Conservation (phyloP, 2,329 filamentous ascomycete species). For the Pestalotiopsis sp. region DNA sequence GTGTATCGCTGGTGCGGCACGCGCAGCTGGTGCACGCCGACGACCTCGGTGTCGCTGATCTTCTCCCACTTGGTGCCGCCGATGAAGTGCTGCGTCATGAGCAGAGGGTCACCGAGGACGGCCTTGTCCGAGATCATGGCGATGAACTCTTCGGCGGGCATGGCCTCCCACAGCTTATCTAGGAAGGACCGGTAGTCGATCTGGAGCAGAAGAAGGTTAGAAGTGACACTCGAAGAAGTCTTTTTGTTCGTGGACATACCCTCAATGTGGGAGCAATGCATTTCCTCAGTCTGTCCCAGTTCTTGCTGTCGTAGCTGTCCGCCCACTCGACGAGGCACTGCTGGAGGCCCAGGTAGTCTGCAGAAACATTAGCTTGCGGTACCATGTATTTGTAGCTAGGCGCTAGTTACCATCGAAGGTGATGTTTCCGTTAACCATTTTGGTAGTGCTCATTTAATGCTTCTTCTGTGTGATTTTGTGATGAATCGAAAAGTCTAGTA, state of each 20-base stretch:
- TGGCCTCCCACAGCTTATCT: conserved; percentile 61
- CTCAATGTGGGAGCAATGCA: conserved; percentile 64
- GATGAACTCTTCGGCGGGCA: conserved; percentile 65
- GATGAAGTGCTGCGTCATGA: conserved; percentile 69
- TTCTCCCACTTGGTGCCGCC: conserved; percentile 61
- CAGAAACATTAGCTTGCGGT: conserved; percentile 2
- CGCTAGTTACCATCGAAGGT: conserved; percentile 12
- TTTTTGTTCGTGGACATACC: conserved; percentile 30
- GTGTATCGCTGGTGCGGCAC: conserved; percentile 65
- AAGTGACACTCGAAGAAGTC: conserved; percentile 7
- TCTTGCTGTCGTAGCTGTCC: conserved; percentile 66
- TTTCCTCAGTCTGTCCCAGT: conserved; percentile 60
- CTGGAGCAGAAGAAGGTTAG: conserved; percentile 34
- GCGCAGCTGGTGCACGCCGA: conserved; percentile 64
- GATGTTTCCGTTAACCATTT: conserved; percentile 18
- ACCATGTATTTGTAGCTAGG: background rate
- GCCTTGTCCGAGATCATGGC: conserved; percentile 57
- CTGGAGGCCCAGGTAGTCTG: conserved; percentile 33
- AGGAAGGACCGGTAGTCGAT: conserved; percentile 73
- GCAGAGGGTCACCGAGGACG: conserved; percentile 62
- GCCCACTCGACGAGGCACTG: conserved; percentile 56
- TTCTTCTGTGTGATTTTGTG: background rate
- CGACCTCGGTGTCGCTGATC: conserved; percentile 58
- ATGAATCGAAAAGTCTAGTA: background rate
- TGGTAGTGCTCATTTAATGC: conserved; percentile 2